phyloP scores from a whole-genome alignment of 352 stramenopile species.

The Phytophthora crassamura region DNA sequence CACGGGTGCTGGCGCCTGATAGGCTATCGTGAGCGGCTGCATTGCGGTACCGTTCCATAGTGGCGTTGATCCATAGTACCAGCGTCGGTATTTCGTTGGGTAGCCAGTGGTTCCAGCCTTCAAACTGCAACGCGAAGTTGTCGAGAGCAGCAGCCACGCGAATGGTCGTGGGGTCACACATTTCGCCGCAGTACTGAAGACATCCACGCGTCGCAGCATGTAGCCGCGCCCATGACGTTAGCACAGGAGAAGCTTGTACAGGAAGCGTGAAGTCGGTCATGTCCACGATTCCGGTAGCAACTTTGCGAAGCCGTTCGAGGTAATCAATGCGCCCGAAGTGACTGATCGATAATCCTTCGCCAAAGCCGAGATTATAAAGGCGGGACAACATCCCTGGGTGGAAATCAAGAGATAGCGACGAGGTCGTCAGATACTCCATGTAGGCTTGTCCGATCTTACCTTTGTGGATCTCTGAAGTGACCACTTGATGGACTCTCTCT shows the following conservation, averaged over 20 bases:
- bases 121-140: neutral
- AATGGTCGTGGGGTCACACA: constrained; percentile 1
- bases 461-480: no score
- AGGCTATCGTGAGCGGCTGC: neutral
- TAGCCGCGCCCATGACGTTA: neutral
- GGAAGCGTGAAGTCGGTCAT: constrained; percentile 1
- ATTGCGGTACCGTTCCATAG: constrained; percentile 1
- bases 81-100: neutral
- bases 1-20: no score
- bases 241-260: neutral
- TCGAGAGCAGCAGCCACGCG: neutral
- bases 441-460: no score
- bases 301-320: neutral
- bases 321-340: neutral
- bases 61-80: constrained; percentile 1
- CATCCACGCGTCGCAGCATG: neutral
- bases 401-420: no score
- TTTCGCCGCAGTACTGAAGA: constrained; percentile 1
- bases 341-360: neutral
- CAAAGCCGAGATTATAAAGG: neutral
- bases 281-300: neutral
- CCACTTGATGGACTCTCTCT: no score
- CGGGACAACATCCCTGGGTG: constrained; percentile 2
- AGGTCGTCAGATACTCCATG: no score
- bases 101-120: constrained; percentile 3